phyloP scores from a whole-genome alignment of 305 asterid genomes.

The Fraxinus xanthoxyloides region DNA sequence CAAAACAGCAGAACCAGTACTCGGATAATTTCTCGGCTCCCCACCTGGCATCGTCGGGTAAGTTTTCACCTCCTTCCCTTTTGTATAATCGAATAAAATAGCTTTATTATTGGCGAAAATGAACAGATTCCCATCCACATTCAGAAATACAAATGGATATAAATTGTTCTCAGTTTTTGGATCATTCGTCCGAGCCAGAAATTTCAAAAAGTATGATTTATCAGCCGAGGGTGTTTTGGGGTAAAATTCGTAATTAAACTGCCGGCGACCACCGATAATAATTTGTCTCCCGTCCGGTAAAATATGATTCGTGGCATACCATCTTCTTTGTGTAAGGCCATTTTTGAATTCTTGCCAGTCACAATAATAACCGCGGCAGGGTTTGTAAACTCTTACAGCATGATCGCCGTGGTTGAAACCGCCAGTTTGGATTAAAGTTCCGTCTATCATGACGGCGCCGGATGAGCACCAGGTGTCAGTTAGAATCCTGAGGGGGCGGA shows the following conservation, averaged over 20 bases:
- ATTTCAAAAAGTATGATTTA: slow-evolving; percentile 22
- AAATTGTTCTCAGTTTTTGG: slow-evolving; percentile 41
- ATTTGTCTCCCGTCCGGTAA: slow-evolving; percentile 16
- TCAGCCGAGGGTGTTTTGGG: slow-evolving; percentile 32
- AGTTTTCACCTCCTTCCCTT: slow-evolving; percentile 28
- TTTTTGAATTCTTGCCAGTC: slow-evolving; percentile 21
- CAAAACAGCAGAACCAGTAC: slow-evolving; percentile 54
- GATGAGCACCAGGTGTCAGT: slow-evolving; percentile 38
- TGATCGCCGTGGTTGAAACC: slow-evolving; percentile 20
- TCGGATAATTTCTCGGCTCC: slow-evolving; percentile 58
- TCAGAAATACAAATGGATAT: slow-evolving; percentile 51
- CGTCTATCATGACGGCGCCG: slow-evolving; percentile 20
- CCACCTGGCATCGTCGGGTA: slow-evolving; percentile 59
- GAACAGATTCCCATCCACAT: slow-evolving; percentile 52
- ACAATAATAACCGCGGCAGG: slow-evolving; percentile 17
- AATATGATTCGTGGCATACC: slow-evolving; percentile 20
- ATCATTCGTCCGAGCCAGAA: slow-evolving; percentile 41
- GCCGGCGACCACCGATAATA: slow-evolving; percentile 11
- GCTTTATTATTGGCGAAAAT: slow-evolving; percentile 57
- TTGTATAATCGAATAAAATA: slow-evolving; percentile 41
- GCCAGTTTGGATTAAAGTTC: slow-evolving; percentile 29
- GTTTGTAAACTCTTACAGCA: slow-evolving; percentile 13
- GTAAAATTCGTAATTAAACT: slow-evolving; percentile 23
- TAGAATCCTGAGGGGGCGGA: slow-evolving; percentile 31
- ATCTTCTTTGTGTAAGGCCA: slow-evolving; percentile 3